Evolutionary conservation across 176 grass and related monocot genomes (phyloP), one percentile per base, ranked within the genome.

Genomic region (Eragrostis nindensis): DNA sequence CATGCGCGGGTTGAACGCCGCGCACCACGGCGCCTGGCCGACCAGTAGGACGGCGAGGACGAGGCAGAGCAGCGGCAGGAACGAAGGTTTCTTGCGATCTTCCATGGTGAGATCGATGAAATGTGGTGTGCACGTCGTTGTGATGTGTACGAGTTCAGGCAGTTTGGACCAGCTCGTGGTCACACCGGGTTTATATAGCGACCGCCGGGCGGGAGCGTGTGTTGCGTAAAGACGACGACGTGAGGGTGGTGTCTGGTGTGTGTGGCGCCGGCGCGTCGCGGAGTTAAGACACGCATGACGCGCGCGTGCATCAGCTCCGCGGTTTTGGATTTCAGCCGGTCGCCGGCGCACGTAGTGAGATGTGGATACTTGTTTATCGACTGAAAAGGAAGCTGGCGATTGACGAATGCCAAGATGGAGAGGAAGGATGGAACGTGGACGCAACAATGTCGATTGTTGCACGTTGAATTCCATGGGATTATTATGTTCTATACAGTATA

Each of bases 1-100:
- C 81, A 82, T 78, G 4, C 85, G 85, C 41, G 89, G 89, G 61
- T 74, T 77, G 4, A 71, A 42, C 55, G 87, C 87, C 7, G 77
- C 86, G 48, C 85, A 82, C 30, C 59, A 54, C 3, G 75, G 49
- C 18, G 77, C 8, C 40, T 55, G 32, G 2, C 4, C 44, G 44
- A 19, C 5, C 59, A 87, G 55, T 38, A 87, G 62, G 10, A 2
- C 17, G 76, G 46, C 4, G 59, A 88, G 27, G 41, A 80, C 22
- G 12, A 50, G 21, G 66, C 60, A 12, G 65, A 89, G 29, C 63
- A 80, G 44, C 41, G 57, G 40, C 41, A 57, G 10, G 56, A 75
- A 68, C 40, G 77, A 6, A 21, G 70, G 8, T 17, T 7, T 72
- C 17, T 11, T 64, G 26, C 26, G 11, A 0, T 9, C 71, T 27